Evolutionary conservation across 1,284 basidiomycete genomes (phyloP).

Genomic region (Cutaneotrichosporon dermatis): DNA sequence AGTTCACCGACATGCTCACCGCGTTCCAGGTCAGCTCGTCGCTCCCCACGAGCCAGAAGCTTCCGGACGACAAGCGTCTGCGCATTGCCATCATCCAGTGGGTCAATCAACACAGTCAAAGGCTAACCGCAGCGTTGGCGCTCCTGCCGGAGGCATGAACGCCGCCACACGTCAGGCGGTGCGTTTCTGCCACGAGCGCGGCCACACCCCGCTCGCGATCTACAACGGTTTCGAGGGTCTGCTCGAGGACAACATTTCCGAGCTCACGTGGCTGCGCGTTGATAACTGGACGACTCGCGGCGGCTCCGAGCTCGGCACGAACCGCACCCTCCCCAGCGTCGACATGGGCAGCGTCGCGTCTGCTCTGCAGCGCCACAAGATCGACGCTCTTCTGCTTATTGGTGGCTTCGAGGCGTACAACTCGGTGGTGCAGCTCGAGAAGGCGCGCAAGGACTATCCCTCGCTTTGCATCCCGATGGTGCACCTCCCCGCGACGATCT

Average conservation of each 20-base stretch:
- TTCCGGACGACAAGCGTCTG: slow-evolving; percentile 69
- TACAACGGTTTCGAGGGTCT: slow-evolving; percentile 95
- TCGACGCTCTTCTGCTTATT: slow-evolving; percentile 82
- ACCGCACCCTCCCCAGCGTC: slow-evolving; percentile 76
- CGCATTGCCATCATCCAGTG: slow-evolving; percentile 90
- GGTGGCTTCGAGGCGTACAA: slow-evolving; percentile 95
- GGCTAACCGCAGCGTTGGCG: slow-evolving; percentile 66
- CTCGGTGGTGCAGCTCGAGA: slow-evolving; percentile 71
- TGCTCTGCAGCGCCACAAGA: slow-evolving; percentile 79
- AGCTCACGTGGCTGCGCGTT: slow-evolving; percentile 93
- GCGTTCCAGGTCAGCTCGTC: slow-evolving; percentile 74
- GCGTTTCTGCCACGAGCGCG: slow-evolving; percentile 88
- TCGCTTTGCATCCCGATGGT: slow-evolving; percentile 90
- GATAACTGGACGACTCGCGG: slow-evolving; percentile 95
- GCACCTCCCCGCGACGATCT: slow-evolving; percentile 90
- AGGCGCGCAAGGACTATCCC: slow-evolving; percentile 75
- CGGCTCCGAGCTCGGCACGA: slow-evolving; percentile 97
- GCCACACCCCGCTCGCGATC: slow-evolving; percentile 84
- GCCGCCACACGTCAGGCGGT: slow-evolving; percentile 92
- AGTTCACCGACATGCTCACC: slow-evolving; percentile 80
- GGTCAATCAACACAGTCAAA: slow-evolving; percentile 10
- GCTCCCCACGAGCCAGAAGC: slow-evolving; percentile 58
- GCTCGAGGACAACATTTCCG: slow-evolving; percentile 78
- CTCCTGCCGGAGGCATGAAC: slow-evolving; percentile 98
- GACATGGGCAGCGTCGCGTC: slow-evolving; percentile 83